Evolutionary conservation across 2,329 filamentous ascomycete genomes (phyloP), one percentile per base, ranked within the genome.

Genomic region (Sporothrix globosa): DNA sequence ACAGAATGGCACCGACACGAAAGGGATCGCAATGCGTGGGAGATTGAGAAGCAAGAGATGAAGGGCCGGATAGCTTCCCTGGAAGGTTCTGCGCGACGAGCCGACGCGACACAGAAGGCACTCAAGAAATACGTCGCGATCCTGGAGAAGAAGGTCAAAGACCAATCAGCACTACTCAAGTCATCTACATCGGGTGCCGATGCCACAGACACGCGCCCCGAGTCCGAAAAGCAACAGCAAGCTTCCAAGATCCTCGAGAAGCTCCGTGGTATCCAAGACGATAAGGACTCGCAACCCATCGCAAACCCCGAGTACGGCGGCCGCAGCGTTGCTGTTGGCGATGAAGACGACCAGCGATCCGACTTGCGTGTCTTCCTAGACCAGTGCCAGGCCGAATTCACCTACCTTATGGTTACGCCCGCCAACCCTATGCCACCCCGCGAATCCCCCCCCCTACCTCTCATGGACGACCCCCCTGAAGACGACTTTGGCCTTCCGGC

Each of bases 1-100:
- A 96, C 96, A 63, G 95, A 99, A 87, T 99, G 96, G 96, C 96
- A 99, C 82, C 91, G 93, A 75, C 95, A 99, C 81, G 96, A 99
- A 82, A 92, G 96, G 81, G 96, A 97, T 79, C 90, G 96, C 76
- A 99, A 99, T 82, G 91, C 93, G 50, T 99, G 96, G 96, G 96
- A 99, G 81, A 99, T 99, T 79, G 96, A 99, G 82, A 91, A 93
- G 78, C 96, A 97, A 77, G 96, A 99, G 83, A 98, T 99, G 96
- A 97, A 97, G 84, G 93, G 92, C 75, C 90, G 96, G 77, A 97
- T 99, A 82, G 95, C 95, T 67, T 91, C 92, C 77, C 88, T 98
- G 74, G 96, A 99, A 81, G 96, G 96, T 69, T 92, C 97, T 75
- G 88, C 91, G 44, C 87, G 94, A 74, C 92, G 95, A 75, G 91